Evolutionary conservation across 1,284 basidiomycete genomes (phyloP).

Genomic region (Irpex sp.): DNA sequence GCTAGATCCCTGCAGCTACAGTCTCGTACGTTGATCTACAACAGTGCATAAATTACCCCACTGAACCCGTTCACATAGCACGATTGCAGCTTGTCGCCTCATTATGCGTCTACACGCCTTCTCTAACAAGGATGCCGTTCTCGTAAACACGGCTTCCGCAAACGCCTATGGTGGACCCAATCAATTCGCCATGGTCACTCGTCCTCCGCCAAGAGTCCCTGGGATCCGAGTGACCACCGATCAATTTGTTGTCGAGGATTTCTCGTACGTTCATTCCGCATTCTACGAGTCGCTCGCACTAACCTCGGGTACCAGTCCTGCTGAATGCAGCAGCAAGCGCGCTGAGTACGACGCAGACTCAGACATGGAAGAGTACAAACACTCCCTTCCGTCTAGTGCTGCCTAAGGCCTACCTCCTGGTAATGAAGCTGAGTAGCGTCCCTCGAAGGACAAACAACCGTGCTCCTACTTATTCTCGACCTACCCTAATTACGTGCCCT

Average conservation of each 20-base stretch:
- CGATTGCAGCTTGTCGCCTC: slow-evolving; percentile 62
- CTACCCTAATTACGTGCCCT: not conserved
- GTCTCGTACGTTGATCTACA: slow-evolving; percentile 44
- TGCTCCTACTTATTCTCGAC: not conserved
- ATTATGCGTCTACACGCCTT: slow-evolving; percentile 61
- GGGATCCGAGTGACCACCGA: slow-evolving; percentile 60
- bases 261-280: slow-evolving; percentile 25
- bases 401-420: not conserved
- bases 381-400: not conserved
- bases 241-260: slow-evolving; percentile 47
- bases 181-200: slow-evolving; percentile 15
- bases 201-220: slow-evolving; percentile 31
- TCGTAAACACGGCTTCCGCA: slow-evolving; percentile 43
- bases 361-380: not conserved
- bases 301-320: not conserved
- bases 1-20: slow-evolving; percentile 60
- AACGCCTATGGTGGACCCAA: slow-evolving; percentile 26
- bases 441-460: not conserved
- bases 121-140: slow-evolving; percentile 38
- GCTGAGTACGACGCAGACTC: not conserved
- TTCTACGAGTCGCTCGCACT: no score
- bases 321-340: not conserved
- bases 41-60: not conserved
- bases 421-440: no score
- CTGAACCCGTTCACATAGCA: slow-evolving; percentile 27